phyloP scores from a whole-genome alignment of 2,329 filamentous ascomycete species.

The Stagonosporopsis vannaccii region DNA sequence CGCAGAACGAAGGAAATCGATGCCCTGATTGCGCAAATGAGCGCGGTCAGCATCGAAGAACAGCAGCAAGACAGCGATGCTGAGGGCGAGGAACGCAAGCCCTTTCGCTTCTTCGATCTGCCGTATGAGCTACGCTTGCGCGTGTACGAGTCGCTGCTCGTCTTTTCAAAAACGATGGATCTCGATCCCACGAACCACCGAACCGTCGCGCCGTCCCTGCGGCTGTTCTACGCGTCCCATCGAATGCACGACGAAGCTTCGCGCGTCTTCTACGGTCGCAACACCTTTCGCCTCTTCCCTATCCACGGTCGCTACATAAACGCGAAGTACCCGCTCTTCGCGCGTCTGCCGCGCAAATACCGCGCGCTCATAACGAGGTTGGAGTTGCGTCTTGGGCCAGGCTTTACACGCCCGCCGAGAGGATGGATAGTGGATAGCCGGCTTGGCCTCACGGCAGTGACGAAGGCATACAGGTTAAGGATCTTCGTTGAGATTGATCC shows the following conservation, averaged over 20 bases:
- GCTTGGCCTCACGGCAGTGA: conserved; percentile 69
- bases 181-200: conserved; percentile 72
- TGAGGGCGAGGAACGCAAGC: conserved; percentile 21
- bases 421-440: conserved; percentile 73
- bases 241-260: conserved; percentile 60
- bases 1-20: conserved; percentile 38
- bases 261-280: conserved; percentile 59
- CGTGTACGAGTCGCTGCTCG: conserved; percentile 57
- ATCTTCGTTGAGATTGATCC: conserved; percentile 79
- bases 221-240: conserved; percentile 70
- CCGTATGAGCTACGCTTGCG: conserved; percentile 62
- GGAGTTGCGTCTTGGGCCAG: conserved; percentile 75
- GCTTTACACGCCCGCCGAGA: conserved; percentile 73
- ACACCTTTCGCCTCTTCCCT: conserved; percentile 62
- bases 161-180: conserved; percentile 66
- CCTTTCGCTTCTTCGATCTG: conserved; percentile 61
- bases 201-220: conserved; percentile 65
- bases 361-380: conserved; percentile 68
- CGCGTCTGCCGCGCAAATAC: conserved; percentile 68
- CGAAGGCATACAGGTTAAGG: conserved; percentile 64
- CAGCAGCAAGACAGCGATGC: conserved; percentile 12
- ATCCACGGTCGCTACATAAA: conserved; percentile 69
- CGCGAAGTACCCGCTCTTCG: conserved; percentile 74
- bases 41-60: conserved; percentile 30
- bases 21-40: conserved; percentile 35